A percentile compares a stretch with the other conserved stretches of the same genome.
Conservation (phyloP, 352 stramenopile species). For the Globisporangium alternatum region DNA sequence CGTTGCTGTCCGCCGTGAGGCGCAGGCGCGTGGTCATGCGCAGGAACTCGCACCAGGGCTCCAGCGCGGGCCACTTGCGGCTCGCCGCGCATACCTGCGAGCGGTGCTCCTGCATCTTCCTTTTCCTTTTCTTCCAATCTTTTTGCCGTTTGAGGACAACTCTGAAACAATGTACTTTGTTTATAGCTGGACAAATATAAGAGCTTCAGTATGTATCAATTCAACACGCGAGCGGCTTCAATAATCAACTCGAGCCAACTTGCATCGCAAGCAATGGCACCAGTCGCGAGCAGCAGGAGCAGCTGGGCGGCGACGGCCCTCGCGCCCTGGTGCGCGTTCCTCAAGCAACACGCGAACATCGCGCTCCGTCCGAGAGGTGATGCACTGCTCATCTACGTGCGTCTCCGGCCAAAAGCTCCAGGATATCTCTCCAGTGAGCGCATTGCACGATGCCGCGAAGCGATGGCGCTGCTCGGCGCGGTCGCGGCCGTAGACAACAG, state of each 20-base stretch:
- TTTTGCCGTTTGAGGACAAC: no score
- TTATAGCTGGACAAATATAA: no score
- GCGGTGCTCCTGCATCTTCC: neutral
- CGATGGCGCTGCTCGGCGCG: slow-evolving; percentile 7
- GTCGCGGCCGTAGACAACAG: slow-evolving; percentile 11
- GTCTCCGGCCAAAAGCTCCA: neutral
- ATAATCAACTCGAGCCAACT: no score
- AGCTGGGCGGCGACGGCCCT: neutral
- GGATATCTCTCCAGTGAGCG: neutral
- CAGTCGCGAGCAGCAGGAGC: neutral
- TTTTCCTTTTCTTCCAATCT: neutral
- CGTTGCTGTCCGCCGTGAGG: neutral
- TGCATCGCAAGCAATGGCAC: neutral
- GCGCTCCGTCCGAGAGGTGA: neutral
- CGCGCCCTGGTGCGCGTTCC: slow-evolving; percentile 14
- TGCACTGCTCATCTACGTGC: slow-evolving; percentile 7
- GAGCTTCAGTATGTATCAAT: no score
- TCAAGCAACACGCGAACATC: slow-evolving; percentile 2
- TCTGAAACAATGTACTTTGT: no score
- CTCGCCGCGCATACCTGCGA: neutral
- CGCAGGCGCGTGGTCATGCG: neutral
- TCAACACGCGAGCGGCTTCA: no score
- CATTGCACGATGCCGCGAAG: slow-evolving; percentile 7
- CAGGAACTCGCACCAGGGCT: slow-evolving; percentile 7
- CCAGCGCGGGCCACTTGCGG: neutral